These are phyloP conservation scores for Hibiscus tridactylites DNA, from an alignment of 345 rosid species.

Conservation along the genomic window DNA sequence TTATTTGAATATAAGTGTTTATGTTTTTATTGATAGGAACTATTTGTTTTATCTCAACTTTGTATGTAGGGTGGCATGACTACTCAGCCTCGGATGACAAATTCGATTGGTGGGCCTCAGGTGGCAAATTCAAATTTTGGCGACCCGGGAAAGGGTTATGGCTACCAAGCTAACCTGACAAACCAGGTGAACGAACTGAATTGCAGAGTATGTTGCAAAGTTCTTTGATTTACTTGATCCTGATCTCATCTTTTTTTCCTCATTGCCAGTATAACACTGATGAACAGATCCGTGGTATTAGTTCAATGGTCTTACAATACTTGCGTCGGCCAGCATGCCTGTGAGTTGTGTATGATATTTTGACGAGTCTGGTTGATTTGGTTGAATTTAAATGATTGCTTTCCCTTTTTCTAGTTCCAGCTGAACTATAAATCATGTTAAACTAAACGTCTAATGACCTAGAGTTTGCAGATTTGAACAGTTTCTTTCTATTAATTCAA, in stretches of 20 bases:
- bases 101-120: constrained; percentile 40
- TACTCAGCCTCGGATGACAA: constrained; percentile 40
- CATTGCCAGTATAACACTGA: constrained; percentile 33
- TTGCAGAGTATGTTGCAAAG: neutral
- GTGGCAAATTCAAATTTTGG: constrained; percentile 40
- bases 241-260: neutral
- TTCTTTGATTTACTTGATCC: neutral
- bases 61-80: neutral
- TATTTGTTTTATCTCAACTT: neutral
- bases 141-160: constrained; percentile 31
- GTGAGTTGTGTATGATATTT: constrained; percentile 42
- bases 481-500: too few relatives aligned
- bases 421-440: neutral
- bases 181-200: constrained; percentile 40
- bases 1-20: neutral
- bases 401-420: neutral
- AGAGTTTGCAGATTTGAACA: neutral
- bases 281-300: constrained; percentile 17
- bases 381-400: neutral
- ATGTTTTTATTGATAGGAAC: neutral
- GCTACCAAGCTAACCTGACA: constrained; percentile 35
- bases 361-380: neutral
- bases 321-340: constrained; percentile 50
- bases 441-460: neutral
- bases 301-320: constrained; percentile 42